Evolutionary conservation across 75 land plant species (phyloP).

Genomic region (Pinus tabuliformis): DNA sequence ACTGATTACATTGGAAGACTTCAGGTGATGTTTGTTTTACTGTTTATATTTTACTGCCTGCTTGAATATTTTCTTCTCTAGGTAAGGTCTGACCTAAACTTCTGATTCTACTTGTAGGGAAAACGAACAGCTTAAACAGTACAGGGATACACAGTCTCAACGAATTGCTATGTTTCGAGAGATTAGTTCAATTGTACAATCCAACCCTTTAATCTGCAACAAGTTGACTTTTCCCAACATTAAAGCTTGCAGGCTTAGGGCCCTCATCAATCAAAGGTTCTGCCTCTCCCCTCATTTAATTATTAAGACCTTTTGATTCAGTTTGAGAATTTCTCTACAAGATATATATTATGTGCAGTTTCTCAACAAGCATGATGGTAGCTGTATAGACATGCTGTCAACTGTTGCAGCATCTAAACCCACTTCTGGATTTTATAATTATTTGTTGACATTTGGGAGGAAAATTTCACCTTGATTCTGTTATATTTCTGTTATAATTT

Average conservation of each 20-base stretch:
- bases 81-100: not conserved
- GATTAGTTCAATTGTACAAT: not conserved
- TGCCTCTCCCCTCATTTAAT: too few relatives aligned
- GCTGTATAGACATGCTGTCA: too few relatives aligned
- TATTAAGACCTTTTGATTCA: not conserved
- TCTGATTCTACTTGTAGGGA: slow-evolving; percentile 1
- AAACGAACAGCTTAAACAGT: slow-evolving; percentile 1
- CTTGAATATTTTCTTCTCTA: not conserved
- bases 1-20: slow-evolving; percentile 9
- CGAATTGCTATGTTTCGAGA: not conserved
- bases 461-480: not conserved
- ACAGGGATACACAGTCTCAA: too few relatives aligned
- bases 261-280: too few relatives aligned
- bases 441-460: not conserved
- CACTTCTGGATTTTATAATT: not conserved
- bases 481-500: not conserved
- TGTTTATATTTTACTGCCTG: not conserved
- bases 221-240: too few relatives aligned
- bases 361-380: too few relatives aligned
- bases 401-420: not conserved
- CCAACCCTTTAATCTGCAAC: too few relatives aligned
- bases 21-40: slow-evolving; percentile 6
- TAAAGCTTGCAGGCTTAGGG: too few relatives aligned
- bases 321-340: too few relatives aligned
- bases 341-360: too few relatives aligned